Conservation (phyloP, 2,329 filamentous ascomycete genomes). For the Alternaria brassicae region DNA sequence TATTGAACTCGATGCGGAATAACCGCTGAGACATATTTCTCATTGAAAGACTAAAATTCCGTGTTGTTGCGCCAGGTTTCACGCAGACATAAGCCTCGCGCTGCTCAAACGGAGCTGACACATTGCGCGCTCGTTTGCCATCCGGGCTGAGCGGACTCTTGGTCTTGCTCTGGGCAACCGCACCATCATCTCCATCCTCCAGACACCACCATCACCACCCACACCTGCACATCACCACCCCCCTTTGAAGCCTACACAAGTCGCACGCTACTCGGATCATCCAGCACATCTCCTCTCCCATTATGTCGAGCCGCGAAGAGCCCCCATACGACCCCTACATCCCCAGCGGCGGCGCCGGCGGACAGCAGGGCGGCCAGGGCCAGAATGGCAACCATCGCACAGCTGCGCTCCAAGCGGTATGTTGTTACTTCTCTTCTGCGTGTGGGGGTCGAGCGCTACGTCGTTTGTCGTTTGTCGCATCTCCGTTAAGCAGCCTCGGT, state of each 20-base stretch:
- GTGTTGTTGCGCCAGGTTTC: conserved; percentile 31
- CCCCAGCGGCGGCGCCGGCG: conserved; percentile 67
- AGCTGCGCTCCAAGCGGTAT: conserved; percentile 82
- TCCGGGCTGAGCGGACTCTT: conserved; percentile 25
- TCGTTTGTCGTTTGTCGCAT: conserved; percentile 1
- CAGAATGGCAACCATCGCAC: conserved; percentile 68
- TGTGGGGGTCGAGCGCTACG: conserved; percentile 7
- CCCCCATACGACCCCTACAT: conserved; percentile 87
- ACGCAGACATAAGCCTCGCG: conserved; percentile 41
- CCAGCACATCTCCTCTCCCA: conserved; percentile 10
- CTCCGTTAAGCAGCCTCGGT: conserved; percentile 5
- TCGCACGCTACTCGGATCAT: conserved; percentile 24
- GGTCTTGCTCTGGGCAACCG: conserved; percentile 19
- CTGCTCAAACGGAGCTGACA: conserved; percentile 41
- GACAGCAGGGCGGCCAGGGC: conserved; percentile 56
- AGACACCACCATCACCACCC: conserved; percentile 32
- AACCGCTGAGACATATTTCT: not conserved
- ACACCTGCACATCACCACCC: conserved; percentile 25
- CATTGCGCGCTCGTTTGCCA: conserved; percentile 31
- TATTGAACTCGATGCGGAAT: conserved; percentile 10
- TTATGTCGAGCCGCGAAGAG: conserved; percentile 61
- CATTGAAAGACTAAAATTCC: conserved; percentile 6
- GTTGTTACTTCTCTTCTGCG: conserved; percentile 21
- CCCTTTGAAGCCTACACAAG: conserved; percentile 21
- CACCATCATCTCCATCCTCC: conserved; percentile 32